A percentile compares a stretch with the other conserved stretches of the same genome.
These are phyloP conservation scores for Juglanconis sp. DNA, from an alignment of 2,329 filamentous ascomycete species.

Conservation along the genomic window DNA sequence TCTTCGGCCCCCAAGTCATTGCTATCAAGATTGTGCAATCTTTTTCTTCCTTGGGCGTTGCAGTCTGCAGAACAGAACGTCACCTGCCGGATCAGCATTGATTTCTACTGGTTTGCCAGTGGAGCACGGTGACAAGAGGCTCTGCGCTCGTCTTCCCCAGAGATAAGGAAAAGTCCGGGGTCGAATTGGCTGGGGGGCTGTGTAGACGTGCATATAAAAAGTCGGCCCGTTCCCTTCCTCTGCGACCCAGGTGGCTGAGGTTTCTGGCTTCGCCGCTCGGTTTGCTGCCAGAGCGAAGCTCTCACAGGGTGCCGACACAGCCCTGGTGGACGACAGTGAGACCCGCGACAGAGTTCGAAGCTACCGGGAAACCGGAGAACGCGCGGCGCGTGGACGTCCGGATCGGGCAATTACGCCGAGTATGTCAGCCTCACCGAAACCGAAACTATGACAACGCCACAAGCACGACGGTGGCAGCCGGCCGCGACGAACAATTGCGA, in stretches of 20 bases:
- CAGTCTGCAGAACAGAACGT: background rate
- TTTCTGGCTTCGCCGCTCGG: background rate
- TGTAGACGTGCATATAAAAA: background rate
- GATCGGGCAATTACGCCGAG: too few relatives aligned
- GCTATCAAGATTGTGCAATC: constrained; percentile 5
- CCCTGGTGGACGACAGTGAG: too few relatives aligned
- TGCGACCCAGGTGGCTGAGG: background rate
- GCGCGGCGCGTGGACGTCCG: too few relatives aligned
- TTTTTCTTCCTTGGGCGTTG: background rate
- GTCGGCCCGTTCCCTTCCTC: background rate
- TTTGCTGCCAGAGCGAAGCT: background rate
- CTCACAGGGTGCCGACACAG: background rate
- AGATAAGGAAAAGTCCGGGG: constrained; percentile 1
- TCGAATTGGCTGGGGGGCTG: background rate
- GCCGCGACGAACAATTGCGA: background rate
- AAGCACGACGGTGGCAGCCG: background rate
- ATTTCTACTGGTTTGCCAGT: background rate
- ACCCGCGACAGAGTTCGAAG: too few relatives aligned
- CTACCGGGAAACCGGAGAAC: too few relatives aligned
- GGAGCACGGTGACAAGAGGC: background rate
- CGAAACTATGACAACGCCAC: background rate
- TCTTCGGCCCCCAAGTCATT: background rate
- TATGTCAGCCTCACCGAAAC: background rate
- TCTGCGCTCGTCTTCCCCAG: background rate
- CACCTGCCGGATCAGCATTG: constrained; percentile 6